A percentile compares a stretch with the other conserved stretches of the same genome.
Conservation (phyloP, 805 yeast genomes). For the Danielia reshetovae region DNA sequence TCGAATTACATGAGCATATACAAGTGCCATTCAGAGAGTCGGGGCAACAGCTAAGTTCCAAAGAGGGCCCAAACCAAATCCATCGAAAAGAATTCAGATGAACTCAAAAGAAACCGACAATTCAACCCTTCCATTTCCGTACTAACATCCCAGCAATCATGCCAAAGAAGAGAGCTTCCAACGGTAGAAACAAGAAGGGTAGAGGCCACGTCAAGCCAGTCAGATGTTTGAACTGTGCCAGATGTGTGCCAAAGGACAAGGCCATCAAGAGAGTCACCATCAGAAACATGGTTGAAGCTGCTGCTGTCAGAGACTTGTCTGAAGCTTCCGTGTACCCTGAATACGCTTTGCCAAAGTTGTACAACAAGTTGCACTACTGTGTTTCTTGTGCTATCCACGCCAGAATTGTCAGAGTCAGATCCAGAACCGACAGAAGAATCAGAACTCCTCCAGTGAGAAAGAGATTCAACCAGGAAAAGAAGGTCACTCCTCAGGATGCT, state of each 20-base stretch:
- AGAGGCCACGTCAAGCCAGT: constrained; percentile 99
- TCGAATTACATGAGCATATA: constrained; percentile 1
- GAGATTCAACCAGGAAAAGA: constrained; percentile 96
- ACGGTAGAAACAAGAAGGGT: constrained; percentile 99
- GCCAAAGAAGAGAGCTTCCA: constrained; percentile 99
- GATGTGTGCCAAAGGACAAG: constrained; percentile 99
- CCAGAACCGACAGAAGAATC: constrained; percentile 96
- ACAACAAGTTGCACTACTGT: constrained; percentile 99
- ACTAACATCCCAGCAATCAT: constrained; percentile 45
- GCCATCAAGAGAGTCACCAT: constrained; percentile 99
- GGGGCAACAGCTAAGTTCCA: constrained; percentile 1
- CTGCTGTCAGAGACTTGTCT: constrained; percentile 99
- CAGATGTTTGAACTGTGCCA: constrained; percentile 99
- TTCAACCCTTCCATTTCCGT: not conserved
- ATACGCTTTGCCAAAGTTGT: constrained; percentile 99
- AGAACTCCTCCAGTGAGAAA: constrained; percentile 99
- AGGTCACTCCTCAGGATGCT: constrained; percentile 95
- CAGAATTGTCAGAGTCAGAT: constrained; percentile 99
- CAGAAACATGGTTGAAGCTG: constrained; percentile 99
- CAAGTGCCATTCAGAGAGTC: too few relatives aligned
- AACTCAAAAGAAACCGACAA: too few relatives aligned
- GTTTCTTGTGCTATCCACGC: constrained; percentile 99
- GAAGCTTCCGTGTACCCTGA: constrained; percentile 99
- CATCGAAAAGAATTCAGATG: too few relatives aligned
- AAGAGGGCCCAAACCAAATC: not conserved